Evolutionary conservation across 306 rosid species (phyloP), one percentile per base, ranked within the genome.

Genomic region (Vicia faba): DNA sequence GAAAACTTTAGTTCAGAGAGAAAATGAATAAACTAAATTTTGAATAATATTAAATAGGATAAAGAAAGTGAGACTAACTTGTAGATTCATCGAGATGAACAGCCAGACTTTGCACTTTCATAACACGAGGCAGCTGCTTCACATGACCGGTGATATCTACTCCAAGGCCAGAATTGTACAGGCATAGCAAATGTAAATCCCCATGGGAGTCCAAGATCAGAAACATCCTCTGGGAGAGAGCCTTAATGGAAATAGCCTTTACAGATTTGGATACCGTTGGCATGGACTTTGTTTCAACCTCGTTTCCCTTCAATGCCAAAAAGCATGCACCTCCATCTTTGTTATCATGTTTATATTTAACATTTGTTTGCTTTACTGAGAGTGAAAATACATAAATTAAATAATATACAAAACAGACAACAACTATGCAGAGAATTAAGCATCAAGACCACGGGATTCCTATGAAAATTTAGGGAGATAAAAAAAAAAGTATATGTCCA

Each of bases 191-290:
- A 75, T 85, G 91, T 73, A 89, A 72, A 50, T 81, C 84, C 78
- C 98, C 98, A 70, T 57, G 82, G 5, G 98, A 89, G 72, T 87
- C 96, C 81, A 89, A 75, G 70, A 87, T 76, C 68, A 89, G 41
- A 75, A 83, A 83, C 78, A 75, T 84, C 69, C 72, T 83, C 46
- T 80, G 84, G 61, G 96, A 89, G 66, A 89, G 60, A 44, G 91
- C 87, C 58, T 89, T 88, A 86, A 89, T 79, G 59, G 96, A 86
- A 78, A 86, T 74, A 62, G 85, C 84, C 78, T 89, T 89, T 41
- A 75, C 43, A 4, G 88, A 80, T 73, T 43, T 81, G 13, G 69
- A 44, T 61, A 69, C 61, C 78, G 41, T 74, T 31, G 71, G 61
- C 7, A 29, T 66, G n/a, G 83, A 73, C 55, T 81, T 83, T 51